Conservation (phyloP, 2,329 filamentous ascomycete genomes). For the Clathrospora elynae region DNA sequence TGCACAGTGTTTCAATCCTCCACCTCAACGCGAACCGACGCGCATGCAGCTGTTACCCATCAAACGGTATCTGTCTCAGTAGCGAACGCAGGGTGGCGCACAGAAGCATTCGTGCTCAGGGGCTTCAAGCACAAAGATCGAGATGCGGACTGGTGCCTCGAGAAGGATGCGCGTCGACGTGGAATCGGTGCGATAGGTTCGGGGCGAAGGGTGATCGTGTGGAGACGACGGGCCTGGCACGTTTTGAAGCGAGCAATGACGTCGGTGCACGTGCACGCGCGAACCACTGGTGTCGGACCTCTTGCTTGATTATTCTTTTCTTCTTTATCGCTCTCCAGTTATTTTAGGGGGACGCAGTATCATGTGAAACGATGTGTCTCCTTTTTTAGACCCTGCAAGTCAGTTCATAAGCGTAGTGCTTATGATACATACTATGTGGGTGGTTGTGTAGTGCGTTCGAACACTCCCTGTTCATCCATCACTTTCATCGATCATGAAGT, state of each 20-base stretch:
- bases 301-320: too few species aligned
- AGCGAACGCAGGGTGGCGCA: slow-evolving; percentile 9
- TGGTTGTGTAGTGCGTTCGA: too few species aligned
- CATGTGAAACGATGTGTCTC: too few species aligned
- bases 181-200: slow-evolving; percentile 4
- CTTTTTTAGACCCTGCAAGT: too few species aligned
- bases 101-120: slow-evolving; percentile 7
- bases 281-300: background rate
- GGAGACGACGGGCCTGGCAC: slow-evolving; percentile 2
- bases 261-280: slow-evolving; percentile 9
- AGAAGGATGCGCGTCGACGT: background rate
- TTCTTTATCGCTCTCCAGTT: too few species aligned
- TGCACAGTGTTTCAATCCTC: slow-evolving; percentile 1
- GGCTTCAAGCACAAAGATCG: slow-evolving; percentile 1
- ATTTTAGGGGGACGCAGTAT: too few species aligned
- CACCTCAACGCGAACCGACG: slow-evolving; percentile 1
- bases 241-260: slow-evolving; percentile 9
- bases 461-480: too few species aligned
- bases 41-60: slow-evolving; percentile 5
- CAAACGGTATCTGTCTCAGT: slow-evolving; percentile 13
- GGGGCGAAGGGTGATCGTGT: slow-evolving; percentile 1
- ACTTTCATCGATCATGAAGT: background rate
- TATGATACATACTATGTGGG: too few species aligned
- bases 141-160: slow-evolving; percentile 1
- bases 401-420: too few species aligned